Conservation (phyloP, 2,329 filamentous ascomycete species). For the Pseudogymnoascus sp. region DNA sequence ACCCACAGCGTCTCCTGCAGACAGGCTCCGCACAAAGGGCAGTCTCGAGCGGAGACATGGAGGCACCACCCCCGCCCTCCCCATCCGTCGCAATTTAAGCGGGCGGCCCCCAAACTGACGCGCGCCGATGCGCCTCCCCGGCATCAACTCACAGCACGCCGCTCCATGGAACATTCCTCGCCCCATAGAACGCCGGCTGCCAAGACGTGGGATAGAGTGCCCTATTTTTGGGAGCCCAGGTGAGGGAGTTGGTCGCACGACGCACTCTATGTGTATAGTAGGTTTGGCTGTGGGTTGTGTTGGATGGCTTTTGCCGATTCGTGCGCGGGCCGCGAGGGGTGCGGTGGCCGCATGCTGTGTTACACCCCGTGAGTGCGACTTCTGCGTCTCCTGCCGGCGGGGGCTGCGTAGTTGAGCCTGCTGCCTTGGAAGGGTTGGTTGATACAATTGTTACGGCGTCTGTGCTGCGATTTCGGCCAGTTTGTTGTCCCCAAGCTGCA, state of each 20-base stretch:
- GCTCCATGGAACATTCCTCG: neutral
- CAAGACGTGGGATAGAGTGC: neutral
- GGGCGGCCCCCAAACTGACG: conserved; percentile 4
- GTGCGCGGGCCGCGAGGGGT: neutral
- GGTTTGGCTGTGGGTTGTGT: neutral
- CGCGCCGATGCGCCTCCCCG: neutral
- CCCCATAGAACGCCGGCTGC: neutral
- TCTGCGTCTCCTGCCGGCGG: neutral
- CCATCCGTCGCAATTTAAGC: neutral
- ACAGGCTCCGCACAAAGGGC: neutral
- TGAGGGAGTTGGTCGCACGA: neutral
- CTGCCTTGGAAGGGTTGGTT: neutral
- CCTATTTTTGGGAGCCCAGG: neutral
- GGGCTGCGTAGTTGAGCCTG: neutral
- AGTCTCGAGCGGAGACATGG: neutral
- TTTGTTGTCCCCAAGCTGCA: neutral
- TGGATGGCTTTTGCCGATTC: neutral
- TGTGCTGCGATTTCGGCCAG: neutral
- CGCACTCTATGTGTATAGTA: neutral
- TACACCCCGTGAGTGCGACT: neutral
- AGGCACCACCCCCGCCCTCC: neutral
- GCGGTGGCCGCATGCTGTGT: neutral
- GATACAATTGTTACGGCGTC: neutral
- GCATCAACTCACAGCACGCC: neutral
- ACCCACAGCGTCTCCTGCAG: neutral